Evolutionary conservation across 148 eudicot genomes (phyloP).

Genomic region (Chenopodium album): DNA sequence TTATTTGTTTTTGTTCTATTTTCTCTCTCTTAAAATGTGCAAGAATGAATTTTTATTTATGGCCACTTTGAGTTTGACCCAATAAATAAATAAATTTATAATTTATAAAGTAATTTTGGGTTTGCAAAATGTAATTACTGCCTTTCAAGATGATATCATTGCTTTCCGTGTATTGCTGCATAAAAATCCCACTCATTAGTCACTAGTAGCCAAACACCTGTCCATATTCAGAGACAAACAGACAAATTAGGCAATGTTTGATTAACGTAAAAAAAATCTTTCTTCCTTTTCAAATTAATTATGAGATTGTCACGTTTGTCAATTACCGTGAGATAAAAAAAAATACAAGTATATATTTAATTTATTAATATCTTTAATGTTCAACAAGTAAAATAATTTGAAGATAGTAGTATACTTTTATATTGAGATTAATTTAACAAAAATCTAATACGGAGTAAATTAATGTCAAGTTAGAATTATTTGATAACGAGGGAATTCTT

Average conservation of each 20-base stretch:
- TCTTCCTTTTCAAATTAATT: too few species aligned
- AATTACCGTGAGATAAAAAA: too few species aligned
- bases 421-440: too few species aligned
- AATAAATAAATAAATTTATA: neutral
- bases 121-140: constrained; percentile 19
- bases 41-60: neutral
- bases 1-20: neutral
- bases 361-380: too few species aligned
- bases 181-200: neutral
- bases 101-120: neutral
- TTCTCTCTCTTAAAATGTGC: neutral
- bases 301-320: too few species aligned
- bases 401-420: too few species aligned
- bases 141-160: constrained; percentile 6
- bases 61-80: constrained; percentile 18
- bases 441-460: too few species aligned
- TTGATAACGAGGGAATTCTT: too few species aligned
- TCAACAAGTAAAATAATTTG: too few species aligned
- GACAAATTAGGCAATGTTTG: constrained; percentile 2
- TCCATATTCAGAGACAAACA: constrained; percentile 24
- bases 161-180: constrained; percentile 25
- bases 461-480: too few species aligned
- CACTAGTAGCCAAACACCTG: constrained; percentile 22
- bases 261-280: too few species aligned
- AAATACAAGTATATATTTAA: too few species aligned